Base-by-base conservation (phyloP, 2,329 filamentous ascomycete species). In the Epichloe gansuensis region DNA sequence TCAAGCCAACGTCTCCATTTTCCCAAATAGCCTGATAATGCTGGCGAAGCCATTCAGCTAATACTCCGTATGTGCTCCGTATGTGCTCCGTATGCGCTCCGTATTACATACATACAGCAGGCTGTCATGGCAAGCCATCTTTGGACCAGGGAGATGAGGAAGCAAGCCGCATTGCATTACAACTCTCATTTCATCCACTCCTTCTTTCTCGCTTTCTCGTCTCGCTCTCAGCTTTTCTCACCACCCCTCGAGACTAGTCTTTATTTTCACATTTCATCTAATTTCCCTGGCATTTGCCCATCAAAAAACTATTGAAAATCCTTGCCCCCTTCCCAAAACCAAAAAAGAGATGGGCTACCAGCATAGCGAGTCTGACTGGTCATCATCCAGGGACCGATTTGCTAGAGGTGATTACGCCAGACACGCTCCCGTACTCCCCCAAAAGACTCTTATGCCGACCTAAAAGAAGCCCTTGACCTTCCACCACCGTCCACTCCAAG, bases 381-480 rank as follows among this genome's bases (percentile, higher is more conserved):
- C 17, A 21, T 17, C 44, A 34, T 13, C 48, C 15, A 23, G 50
- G n/a, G 37, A 45, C 17, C 48, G 48, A 35, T 12, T 38, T 21
- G 48, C 11, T 13, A 35, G n/a, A 31, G 17, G 39, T 17, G 45
- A 54, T 28, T 7, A 25, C 17, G 7, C 44, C 35, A 31, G 48
- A 28, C 44, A 53, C 8, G 51, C 17, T 21, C n/a, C 54, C 44
- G 15, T 46, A n/a, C 44, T 47, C 7, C 37, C 45, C 42, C 41
- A 9, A 51, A 50, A 46, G 54, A 55, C 31, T 35, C 48, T 17
- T 50, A 50, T 13, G 39, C 43, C 5, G 49, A 53, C 39, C 54
- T 55, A 28, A 52, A 54, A 52, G 54, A 55, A 45, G 54, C 54
- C 9, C 52, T 55, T 6, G 52, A 52, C 41, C 42, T 55, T 41